These are phyloP conservation scores for Lyophyllum decastes DNA, from an alignment of 768 basidiomycete species.

Conservation along the genomic window DNA sequence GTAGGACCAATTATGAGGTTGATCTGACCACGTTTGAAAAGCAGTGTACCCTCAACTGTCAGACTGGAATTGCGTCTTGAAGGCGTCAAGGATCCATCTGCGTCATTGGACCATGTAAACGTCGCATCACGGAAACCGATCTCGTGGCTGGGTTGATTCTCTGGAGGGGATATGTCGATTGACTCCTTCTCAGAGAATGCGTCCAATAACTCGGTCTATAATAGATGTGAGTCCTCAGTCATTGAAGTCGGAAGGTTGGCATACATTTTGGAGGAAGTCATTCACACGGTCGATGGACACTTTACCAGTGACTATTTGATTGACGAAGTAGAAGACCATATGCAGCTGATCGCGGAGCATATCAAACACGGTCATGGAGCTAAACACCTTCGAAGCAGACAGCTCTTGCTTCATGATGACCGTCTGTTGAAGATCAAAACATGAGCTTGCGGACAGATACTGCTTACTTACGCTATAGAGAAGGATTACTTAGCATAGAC, in stretches of 20 bases:
- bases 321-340: constrained; percentile 32
- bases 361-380: constrained; percentile 62
- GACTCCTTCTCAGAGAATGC: constrained; percentile 28
- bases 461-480: constrained; percentile 11
- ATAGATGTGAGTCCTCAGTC: background rate
- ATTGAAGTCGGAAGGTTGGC: constrained; percentile 1
- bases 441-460: background rate
- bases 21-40: constrained; percentile 52
- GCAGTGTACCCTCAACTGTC: constrained; percentile 50
- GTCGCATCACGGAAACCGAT: constrained; percentile 56
- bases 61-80: constrained; percentile 50
- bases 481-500: background rate
- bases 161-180: constrained; percentile 12
- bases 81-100: constrained; percentile 35
- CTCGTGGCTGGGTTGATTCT: constrained; percentile 20
- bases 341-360: constrained; percentile 54
- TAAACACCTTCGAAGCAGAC: constrained; percentile 47
- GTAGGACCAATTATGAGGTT: constrained; percentile 66
- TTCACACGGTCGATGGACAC: constrained; percentile 63
- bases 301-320: constrained; percentile 39
- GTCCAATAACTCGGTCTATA: constrained; percentile 51
- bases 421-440: constrained; percentile 25
- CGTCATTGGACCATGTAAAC: constrained; percentile 55
- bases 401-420: constrained; percentile 41
- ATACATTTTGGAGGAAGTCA: constrained; percentile 40